These are phyloP conservation scores for Plasmodium coatneyi DNA, from an alignment of 169 alveolate genomes.

Conservation along the genomic window DNA sequence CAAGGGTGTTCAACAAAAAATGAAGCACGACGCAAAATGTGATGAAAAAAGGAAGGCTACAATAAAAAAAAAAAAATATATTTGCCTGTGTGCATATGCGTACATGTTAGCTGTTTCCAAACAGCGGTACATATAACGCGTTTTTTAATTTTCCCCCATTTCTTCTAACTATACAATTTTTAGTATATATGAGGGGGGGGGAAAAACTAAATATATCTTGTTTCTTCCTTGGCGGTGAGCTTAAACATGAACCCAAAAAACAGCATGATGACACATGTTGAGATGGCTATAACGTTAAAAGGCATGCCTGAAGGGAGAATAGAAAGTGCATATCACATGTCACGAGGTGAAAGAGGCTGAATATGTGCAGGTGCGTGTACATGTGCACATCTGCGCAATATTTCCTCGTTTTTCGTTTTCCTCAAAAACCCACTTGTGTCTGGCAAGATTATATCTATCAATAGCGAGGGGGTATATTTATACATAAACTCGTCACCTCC, in stretches of 20 bases:
- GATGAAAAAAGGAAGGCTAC: neutral
- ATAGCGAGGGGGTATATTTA: slow-evolving; percentile 61
- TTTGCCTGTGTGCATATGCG: neutral
- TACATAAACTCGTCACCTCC: slow-evolving; percentile 43
- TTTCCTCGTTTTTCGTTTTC: neutral
- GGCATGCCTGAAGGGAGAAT: slow-evolving; percentile 65
- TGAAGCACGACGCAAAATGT: neutral
- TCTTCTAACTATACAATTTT: slow-evolving; percentile 34
- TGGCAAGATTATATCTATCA: slow-evolving; percentile 55
- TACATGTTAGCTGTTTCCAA: neutral
- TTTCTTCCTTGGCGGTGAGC: slow-evolving; percentile 69
- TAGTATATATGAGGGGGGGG: neutral
- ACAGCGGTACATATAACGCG: neutral
- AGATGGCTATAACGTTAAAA: slow-evolving; percentile 71
- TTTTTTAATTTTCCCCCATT: slow-evolving; percentile 4
- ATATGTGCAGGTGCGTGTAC: slow-evolving; percentile 11
- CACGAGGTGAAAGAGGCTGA: neutral
- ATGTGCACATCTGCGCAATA: neutral
- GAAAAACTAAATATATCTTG: slow-evolving; percentile 58
- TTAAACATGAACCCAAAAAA: slow-evolving; percentile 74
- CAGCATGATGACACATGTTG: slow-evolving; percentile 65
- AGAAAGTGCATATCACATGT: neutral
- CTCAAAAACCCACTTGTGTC: slow-evolving; percentile 56
- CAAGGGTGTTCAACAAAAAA: slow-evolving; percentile 9
- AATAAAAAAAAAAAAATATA: neutral